Percentiles rank a stretch among this genome's conserved stretches.
phyloP scores from a whole-genome alignment of 768 basidiomycete genomes.

The Boletales sp. region DNA sequence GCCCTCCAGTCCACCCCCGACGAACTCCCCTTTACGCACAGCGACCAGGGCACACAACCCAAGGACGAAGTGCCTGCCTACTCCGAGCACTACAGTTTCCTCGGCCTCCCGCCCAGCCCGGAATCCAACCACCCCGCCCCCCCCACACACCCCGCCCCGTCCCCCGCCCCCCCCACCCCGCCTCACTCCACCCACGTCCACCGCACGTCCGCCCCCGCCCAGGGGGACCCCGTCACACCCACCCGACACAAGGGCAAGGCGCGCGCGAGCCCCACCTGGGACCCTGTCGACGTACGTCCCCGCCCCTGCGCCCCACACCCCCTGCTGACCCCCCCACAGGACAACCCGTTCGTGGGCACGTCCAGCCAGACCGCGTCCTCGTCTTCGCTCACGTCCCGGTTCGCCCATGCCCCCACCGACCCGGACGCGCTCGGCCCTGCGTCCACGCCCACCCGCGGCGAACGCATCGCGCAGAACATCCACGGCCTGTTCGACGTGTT shows the following conservation, averaged over 20 bases:
- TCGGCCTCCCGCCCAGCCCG: constrained; percentile 14
- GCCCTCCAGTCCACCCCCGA: neutral
- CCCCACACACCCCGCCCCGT: constrained; percentile 7
- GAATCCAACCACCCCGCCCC: constrained; percentile 15
- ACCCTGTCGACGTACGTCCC: too few relatives aligned
- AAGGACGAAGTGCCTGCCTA: too few relatives aligned
- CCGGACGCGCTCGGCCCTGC: too few relatives aligned
- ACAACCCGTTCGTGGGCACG: too few relatives aligned
- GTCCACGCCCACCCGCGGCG: constrained; percentile 10
- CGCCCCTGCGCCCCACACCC: too few relatives aligned
- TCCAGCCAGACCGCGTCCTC: too few relatives aligned
- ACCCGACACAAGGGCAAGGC: constrained; percentile 26
- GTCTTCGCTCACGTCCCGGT: neutral
- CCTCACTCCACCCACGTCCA: constrained; percentile 12
- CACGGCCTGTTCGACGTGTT: neutral
- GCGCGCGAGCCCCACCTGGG: neutral
- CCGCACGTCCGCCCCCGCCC: too few relatives aligned
- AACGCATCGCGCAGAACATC: constrained; percentile 18
- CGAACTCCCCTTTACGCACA: constrained; percentile 15
- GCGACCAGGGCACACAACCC: neutral
- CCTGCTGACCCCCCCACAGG: too few relatives aligned
- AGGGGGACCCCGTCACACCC: constrained; percentile 15
- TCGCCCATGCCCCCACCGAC: too few relatives aligned
- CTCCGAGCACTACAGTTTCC: constrained; percentile 15
- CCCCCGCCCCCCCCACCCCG: constrained; percentile 12